Percentiles rank a stretch among this genome's conserved stretches.
phyloP scores from a whole-genome alignment of 106 monocot species.

The Dioscorea alata region DNA sequence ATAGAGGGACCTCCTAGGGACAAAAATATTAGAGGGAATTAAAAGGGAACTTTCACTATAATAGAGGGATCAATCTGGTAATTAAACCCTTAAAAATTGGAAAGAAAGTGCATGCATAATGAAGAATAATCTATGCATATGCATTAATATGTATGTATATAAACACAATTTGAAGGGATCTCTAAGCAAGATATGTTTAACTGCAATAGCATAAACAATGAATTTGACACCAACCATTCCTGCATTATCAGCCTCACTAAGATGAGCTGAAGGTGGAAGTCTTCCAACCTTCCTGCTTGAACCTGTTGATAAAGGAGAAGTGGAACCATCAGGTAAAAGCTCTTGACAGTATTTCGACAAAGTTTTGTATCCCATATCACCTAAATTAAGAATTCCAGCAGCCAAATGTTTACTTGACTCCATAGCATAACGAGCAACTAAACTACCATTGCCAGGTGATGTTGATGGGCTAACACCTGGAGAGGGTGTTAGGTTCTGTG shows the following conservation, averaged over 20 bases:
- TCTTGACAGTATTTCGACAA: slow-evolving; percentile 89
- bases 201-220: not conserved
- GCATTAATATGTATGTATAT: no score
- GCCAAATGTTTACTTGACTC: slow-evolving; percentile 96
- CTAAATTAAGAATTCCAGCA: slow-evolving; percentile 82
- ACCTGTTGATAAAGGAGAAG: slow-evolving; percentile 45
- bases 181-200: no score
- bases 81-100: no score
- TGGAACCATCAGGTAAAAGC: slow-evolving; percentile 80
- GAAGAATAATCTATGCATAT: no score
- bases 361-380: slow-evolving; percentile 93
- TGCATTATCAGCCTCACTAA: slow-evolving; percentile 81
- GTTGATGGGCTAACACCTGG: slow-evolving; percentile 95
- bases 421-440: slow-evolving; percentile 98
- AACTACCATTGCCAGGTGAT: slow-evolving; percentile 75
- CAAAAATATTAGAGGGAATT: no score
- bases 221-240: slow-evolving; percentile 60
- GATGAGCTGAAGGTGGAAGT: slow-evolving; percentile 25
- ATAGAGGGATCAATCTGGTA: no score
- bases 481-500: slow-evolving; percentile 83
- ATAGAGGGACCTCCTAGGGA: no score
- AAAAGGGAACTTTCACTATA: no score
- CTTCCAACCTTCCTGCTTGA: slow-evolving; percentile 58
- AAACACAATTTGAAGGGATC: no score
- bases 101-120: no score